Percentiles rank a stretch among this genome's conserved stretches.
These are phyloP conservation scores for Aspergillus calidoustus DNA, from an alignment of 2,329 filamentous ascomycete species.

Conservation along the genomic window DNA sequence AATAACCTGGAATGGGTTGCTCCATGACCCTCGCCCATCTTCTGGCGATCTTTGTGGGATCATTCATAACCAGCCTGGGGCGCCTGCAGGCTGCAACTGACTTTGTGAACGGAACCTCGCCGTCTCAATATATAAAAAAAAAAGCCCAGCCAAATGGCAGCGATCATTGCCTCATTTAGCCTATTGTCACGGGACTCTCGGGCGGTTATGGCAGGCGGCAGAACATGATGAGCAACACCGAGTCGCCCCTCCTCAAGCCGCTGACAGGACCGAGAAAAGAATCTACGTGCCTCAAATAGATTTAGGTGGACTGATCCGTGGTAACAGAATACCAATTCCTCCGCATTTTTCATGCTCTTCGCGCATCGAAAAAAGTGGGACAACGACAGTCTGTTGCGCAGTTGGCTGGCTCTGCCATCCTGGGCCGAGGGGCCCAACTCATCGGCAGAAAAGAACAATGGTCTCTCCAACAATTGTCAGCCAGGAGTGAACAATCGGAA, in stretches of 20 bases:
- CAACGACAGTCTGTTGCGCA: slow-evolving; percentile 16
- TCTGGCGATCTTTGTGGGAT: not conserved
- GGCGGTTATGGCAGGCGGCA: not conserved
- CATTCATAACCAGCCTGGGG: not conserved
- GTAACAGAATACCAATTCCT: not conserved
- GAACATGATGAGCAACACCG: not conserved
- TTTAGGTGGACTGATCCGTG: not conserved
- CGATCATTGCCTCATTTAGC: not conserved
- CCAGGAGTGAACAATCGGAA: slow-evolving; percentile 18
- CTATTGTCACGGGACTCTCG: not conserved
- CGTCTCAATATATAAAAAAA: no score
- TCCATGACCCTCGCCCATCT: not conserved
- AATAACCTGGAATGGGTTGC: not conserved
- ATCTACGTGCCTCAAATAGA: not conserved
- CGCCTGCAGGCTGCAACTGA: no score
- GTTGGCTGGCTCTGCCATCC: slow-evolving; percentile 19
- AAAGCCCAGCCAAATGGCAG: not conserved
- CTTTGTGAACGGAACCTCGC: no score
- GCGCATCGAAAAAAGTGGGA: not conserved
- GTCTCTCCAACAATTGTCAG: slow-evolving; percentile 11
- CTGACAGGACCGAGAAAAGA: not conserved
- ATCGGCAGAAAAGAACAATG: slow-evolving; percentile 24
- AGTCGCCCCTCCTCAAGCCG: no score
- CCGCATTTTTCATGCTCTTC: not conserved
- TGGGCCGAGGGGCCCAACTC: slow-evolving; percentile 16